Percentiles rank a stretch among this genome's conserved stretches.
phyloP scores from a whole-genome alignment of 345 rosid species.

The Melaleuca alternifolia region DNA sequence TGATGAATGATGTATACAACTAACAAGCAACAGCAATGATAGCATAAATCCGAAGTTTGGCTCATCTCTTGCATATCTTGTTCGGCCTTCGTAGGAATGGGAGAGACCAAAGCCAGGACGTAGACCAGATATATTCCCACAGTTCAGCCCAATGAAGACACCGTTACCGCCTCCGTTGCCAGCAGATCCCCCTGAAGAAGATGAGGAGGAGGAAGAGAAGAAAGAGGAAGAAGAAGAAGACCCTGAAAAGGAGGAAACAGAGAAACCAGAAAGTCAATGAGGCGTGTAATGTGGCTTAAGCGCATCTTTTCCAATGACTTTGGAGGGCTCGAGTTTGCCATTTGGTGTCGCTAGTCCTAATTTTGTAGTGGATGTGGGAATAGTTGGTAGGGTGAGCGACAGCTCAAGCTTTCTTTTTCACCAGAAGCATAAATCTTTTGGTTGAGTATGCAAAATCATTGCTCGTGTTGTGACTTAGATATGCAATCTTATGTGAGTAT shows the following conservation, averaged over 20 bases:
- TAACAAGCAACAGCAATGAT: neutral
- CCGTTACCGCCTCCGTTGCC: conserved; percentile 35
- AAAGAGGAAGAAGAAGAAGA: conserved; percentile 27
- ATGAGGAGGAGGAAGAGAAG: conserved; percentile 35
- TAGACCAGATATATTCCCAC: conserved; percentile 33
- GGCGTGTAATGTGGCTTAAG: neutral
- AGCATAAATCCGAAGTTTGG: neutral
- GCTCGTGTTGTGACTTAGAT: neutral
- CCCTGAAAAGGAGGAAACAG: conserved; percentile 25
- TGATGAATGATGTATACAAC: neutral
- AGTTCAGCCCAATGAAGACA: conserved; percentile 38
- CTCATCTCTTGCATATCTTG: neutral
- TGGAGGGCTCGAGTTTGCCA: neutral
- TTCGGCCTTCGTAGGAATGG: conserved; percentile 19
- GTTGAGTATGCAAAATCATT: neutral
- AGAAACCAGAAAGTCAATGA: conserved; percentile 14
- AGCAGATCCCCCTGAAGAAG: conserved; percentile 39
- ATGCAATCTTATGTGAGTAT: neutral
- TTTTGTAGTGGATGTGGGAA: neutral
- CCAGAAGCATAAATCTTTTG: neutral
- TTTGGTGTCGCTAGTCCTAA: neutral
- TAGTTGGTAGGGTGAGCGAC: neutral
- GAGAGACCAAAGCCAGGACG: conserved; percentile 36
- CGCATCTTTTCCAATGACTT: neutral
- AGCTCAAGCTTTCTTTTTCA: neutral